Conservation (phyloP, 106 monocot genomes). For the Agapanthus africanus region DNA sequence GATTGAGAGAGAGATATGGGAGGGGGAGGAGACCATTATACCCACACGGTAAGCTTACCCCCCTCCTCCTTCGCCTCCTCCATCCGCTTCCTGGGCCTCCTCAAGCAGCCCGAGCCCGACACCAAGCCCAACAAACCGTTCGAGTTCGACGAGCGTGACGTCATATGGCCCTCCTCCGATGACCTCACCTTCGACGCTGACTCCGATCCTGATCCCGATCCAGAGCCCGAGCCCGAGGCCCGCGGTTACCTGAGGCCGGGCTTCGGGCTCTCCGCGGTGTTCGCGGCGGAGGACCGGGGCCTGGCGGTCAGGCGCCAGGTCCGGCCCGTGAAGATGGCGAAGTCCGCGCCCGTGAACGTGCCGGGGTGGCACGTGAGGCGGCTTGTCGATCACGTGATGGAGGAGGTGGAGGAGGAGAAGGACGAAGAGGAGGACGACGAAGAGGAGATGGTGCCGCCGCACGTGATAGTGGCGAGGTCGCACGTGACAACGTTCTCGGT, state of each 20-base stretch:
- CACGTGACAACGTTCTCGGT: slow-evolving; percentile 64
- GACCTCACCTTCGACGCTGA: background rate
- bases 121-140: too few relatives aligned
- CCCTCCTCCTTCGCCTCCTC: too few relatives aligned
- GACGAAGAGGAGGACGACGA: slow-evolving; percentile 28
- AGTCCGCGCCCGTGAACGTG: slow-evolving; percentile 64
- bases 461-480: slow-evolving; percentile 63
- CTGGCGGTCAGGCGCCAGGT: slow-evolving; percentile 4
- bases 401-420: too few relatives aligned
- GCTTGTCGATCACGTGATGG: background rate
- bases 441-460: slow-evolving; percentile 67
- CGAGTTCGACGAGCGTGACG: slow-evolving; percentile 73
- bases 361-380: slow-evolving; percentile 39
- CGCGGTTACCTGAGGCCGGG: slow-evolving; percentile 17
- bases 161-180: slow-evolving; percentile 40
- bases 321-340: slow-evolving; percentile 9
- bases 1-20: too few relatives aligned
- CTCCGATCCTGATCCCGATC: too few relatives aligned
- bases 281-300: slow-evolving; percentile 23
- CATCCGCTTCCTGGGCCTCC: slow-evolving; percentile 30
- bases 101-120: slow-evolving; percentile 33
- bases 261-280: slow-evolving; percentile 55
- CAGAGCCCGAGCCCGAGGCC: background rate
- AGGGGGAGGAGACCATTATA: too few relatives aligned
- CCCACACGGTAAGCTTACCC: too few relatives aligned